Evolutionary conservation across 2,329 filamentous ascomycete genomes (phyloP).

Genomic region (Massarina eburnea): DNA sequence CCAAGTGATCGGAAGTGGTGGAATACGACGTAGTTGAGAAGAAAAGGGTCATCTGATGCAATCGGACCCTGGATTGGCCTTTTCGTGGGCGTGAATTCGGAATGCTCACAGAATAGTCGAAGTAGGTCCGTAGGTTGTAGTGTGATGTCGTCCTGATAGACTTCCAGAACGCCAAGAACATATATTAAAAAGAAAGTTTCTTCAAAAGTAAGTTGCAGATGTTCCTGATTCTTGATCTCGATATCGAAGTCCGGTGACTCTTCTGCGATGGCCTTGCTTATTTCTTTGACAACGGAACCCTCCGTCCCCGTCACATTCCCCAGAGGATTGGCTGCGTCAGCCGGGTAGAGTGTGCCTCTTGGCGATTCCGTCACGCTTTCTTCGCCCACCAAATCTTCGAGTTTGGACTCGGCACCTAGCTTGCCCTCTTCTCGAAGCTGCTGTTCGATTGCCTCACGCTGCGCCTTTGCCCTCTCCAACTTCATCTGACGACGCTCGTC

Average conservation of each 20-base stretch:
- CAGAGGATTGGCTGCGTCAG: slow-evolving; percentile 9
- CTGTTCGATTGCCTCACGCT: slow-evolving; percentile 79
- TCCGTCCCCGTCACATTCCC: slow-evolving; percentile 11
- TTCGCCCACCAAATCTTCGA: slow-evolving; percentile 34
- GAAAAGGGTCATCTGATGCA: slow-evolving; percentile 77
- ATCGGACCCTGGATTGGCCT: slow-evolving; percentile 41
- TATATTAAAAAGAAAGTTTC: slow-evolving; percentile 92
- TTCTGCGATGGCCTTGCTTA: slow-evolving; percentile 14
- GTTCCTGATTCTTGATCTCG: slow-evolving; percentile 61
- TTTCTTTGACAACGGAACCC: slow-evolving; percentile 14
- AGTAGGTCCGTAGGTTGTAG: slow-evolving; percentile 55
- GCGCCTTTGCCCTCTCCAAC: slow-evolving; percentile 84
- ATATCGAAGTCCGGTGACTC: slow-evolving; percentile 9
- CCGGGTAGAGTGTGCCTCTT: slow-evolving; percentile 19
- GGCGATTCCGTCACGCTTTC: slow-evolving; percentile 21
- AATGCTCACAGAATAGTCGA: slow-evolving; percentile 66
- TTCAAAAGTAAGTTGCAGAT: slow-evolving; percentile 87
- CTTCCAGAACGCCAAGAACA: slow-evolving; percentile 70
- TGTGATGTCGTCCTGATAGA: slow-evolving; percentile 50
- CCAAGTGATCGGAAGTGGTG: slow-evolving; percentile 95
- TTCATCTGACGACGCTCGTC: slow-evolving; percentile 83
- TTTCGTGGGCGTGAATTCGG: slow-evolving; percentile 58
- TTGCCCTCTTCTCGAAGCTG: slow-evolving; percentile 61
- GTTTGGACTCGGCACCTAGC: slow-evolving; percentile 23
- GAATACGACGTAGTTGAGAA: slow-evolving; percentile 85